Evolutionary conservation across 768 basidiomycete species (phyloP), one percentile per base, ranked within the genome.

Genomic region (Xanthoconium purpureum): DNA sequence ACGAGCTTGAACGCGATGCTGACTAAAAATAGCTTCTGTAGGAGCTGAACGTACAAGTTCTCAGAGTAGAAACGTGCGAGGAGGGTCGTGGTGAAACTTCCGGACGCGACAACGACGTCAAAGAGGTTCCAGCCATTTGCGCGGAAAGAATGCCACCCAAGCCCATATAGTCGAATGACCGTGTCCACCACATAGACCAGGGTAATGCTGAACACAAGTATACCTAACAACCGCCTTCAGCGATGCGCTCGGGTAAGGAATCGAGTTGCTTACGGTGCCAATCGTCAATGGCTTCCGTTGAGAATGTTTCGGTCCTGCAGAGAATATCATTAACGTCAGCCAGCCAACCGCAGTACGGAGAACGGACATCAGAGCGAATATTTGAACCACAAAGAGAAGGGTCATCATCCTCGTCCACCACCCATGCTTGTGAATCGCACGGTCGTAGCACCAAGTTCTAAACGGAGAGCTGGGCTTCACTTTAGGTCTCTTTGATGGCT

Each of bases 51-150:
- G 5, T 68, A 72, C 58, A 84, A 84, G 29, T 79, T 79, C 20
- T 71, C 73, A 3, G 75, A 63, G 20, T 72, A 73, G 63, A 88
- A 80, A 5, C 80, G 80, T 39, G 91, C 84, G 20, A 89, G 74
- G 30, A 95, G 67, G 0, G 91, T 96, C 1, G 94, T 94, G 39
- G 85, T 78, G 64, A 95, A 84, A 62, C 88, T 91, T 7, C 96
- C 95, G 3, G 74, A 76, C 17, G 93, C 85, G 28, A 91, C 86
- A 14, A 91, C 64, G 42, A 94, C 73, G 62, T 98, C 95, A 71
- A 95, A 98, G 1, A 94, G 63, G 67, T 96, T 97, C 95, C 96
- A 98, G 7, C 94, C 92, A 62, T 94, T 92, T 32, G 85, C 83
- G n/a, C 80, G 79, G 77, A 91, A 97, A 67, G 88, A 90, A 15